Evolutionary conservation across 78 protist genomes (phyloP), one percentile per base, ranked within the genome.

Genomic region (Cavenderia fasciculata): DNA sequence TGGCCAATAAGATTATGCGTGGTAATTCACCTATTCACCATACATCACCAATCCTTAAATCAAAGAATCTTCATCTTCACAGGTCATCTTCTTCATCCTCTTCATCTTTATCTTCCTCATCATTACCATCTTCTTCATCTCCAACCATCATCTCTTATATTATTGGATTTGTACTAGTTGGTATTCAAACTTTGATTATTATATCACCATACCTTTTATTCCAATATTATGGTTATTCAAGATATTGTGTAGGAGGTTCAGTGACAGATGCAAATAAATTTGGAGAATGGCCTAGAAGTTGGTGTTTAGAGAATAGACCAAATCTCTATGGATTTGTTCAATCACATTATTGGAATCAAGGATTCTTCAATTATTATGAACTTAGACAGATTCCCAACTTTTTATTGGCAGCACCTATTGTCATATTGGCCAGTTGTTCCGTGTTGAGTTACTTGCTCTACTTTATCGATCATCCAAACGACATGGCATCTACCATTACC

Each of bases 301-400:
- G 86, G 85, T 87, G 93, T 61, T 6, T 27, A 18, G 18, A 23
- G 0, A 18, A 8, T 0, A 1, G 5, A 11, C 92, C 92, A 27
- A 74, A 66, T 46, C 41, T 75, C 25, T 87, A 87, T 65, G 51
- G 52, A 59, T 87, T 77, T n/a, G 87, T 87, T 14, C 93, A 87
- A 65, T 49, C 49, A 21, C 41, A 63, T 23, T 87, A 87, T 70
- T 87, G 93, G 93, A 87, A 87, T 34, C 93, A 87, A 52, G 93
- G 93, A 16, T 87, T 87, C 62, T 77, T 87, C 19, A 75, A 77
- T 27, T 87, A 87, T 51, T 87, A 77, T 16, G 65, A 74, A 1
- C 16, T 87, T n/a, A 25, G 57, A 1, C 93, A 87, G 71, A 74
- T 87, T 41, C 93, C 93, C 21, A 87, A 87, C 62, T 87, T 87